A percentile compares a stretch with the other conserved stretches of the same genome.
These are phyloP conservation scores for Cladosporium sp. DNA, from an alignment of 2,329 filamentous ascomycete species.

Conservation along the genomic window DNA sequence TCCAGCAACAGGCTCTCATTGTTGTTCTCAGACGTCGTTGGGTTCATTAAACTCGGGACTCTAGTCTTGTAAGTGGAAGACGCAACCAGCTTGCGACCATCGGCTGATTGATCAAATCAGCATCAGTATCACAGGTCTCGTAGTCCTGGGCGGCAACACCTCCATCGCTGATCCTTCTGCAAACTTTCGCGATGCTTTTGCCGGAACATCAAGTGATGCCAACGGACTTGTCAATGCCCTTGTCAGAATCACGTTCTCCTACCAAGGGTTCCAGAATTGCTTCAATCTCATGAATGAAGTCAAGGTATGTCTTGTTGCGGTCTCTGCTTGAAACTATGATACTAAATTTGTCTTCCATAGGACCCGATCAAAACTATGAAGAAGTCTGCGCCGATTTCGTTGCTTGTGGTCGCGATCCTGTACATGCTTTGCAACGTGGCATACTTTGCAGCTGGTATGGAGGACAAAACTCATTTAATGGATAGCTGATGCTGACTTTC, in stretches of 20 bases:
- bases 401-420: slow-evolving; percentile 43
- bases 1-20: slow-evolving; percentile 50
- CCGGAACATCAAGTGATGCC: slow-evolving; percentile 39
- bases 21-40: slow-evolving; percentile 51
- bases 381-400: slow-evolving; percentile 46
- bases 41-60: slow-evolving; percentile 54
- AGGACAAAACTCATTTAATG: background rate
- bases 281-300: slow-evolving; percentile 60
- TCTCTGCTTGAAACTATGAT: background rate
- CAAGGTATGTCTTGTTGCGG: slow-evolving; percentile 30
- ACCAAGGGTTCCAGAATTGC: slow-evolving; percentile 52
- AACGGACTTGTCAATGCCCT: slow-evolving; percentile 54
- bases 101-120: background rate
- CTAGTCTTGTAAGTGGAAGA: slow-evolving; percentile 45
- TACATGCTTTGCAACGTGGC: slow-evolving; percentile 56
- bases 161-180: slow-evolving; percentile 44
- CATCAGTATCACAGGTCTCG: slow-evolving; percentile 46
- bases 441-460: slow-evolving; percentile 48
- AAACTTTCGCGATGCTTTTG: slow-evolving; percentile 53
- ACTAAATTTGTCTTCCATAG: slow-evolving; percentile 23
- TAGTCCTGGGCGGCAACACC: slow-evolving; percentile 54
- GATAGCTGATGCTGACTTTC: slow-evolving; percentile 24
- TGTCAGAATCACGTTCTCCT: slow-evolving; percentile 45
- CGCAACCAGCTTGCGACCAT: slow-evolving; percentile 16
- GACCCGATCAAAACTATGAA: slow-evolving; percentile 53